phyloP scores from a whole-genome alignment of 306 rosid genomes.

The Abrus pulchellus region DNA sequence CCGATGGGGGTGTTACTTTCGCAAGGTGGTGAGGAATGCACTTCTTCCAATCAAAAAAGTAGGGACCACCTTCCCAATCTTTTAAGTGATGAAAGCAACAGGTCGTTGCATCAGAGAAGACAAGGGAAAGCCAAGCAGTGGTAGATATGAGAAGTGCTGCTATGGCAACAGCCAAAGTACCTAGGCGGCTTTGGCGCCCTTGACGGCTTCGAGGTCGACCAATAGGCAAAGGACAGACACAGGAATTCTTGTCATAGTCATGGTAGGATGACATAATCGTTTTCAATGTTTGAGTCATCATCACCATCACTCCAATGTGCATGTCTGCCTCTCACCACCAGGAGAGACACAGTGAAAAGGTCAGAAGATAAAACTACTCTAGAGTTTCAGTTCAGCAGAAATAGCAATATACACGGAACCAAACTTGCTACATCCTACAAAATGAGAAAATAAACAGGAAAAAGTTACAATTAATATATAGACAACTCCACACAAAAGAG shows the following conservation, averaged over 20 bases:
- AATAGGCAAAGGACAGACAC: slow-evolving; percentile 47
- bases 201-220: slow-evolving; percentile 51
- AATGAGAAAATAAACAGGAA: slow-evolving; percentile 33
- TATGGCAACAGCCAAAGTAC: slow-evolving; percentile 59
- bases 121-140: slow-evolving; percentile 74
- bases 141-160: slow-evolving; percentile 71
- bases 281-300: slow-evolving; percentile 59
- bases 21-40: slow-evolving; percentile 43
- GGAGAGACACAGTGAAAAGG: slow-evolving; percentile 34
- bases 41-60: slow-evolving; percentile 53
- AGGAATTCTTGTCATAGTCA: slow-evolving; percentile 52
- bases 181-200: slow-evolving; percentile 57
- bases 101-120: slow-evolving; percentile 64
- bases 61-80: slow-evolving; percentile 59
- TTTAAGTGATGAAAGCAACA: slow-evolving; percentile 59
- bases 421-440: slow-evolving; percentile 50
- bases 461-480: slow-evolving; percentile 36
- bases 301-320: slow-evolving; percentile 55
- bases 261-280: slow-evolving; percentile 49
- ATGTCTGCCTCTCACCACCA: slow-evolving; percentile 50
- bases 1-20: slow-evolving; percentile 28
- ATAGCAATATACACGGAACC: slow-evolving; percentile 2
- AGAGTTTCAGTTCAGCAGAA: slow-evolving; percentile 39
- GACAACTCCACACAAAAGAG: neutral
- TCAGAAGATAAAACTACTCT: slow-evolving; percentile 23